phyloP scores from a whole-genome alignment of 2,329 filamentous ascomycete species.

The Phaeosphaeriaceae sp. region DNA sequence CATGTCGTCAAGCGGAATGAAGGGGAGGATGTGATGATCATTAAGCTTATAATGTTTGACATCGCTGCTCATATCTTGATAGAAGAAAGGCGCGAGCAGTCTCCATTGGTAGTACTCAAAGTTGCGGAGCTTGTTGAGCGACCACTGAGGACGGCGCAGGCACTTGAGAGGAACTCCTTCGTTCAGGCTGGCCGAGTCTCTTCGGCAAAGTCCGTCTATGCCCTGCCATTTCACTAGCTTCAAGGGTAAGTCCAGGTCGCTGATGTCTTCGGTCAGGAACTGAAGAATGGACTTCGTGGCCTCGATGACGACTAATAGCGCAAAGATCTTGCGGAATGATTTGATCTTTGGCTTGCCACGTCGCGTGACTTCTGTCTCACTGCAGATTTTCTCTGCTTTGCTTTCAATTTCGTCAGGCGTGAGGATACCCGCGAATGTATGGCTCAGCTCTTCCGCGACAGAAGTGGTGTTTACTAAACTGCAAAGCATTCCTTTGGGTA shows the following conservation, averaged over 20 bases:
- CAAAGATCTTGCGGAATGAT: constrained; percentile 20
- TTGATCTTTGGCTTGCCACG: constrained; percentile 8
- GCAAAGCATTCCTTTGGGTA: constrained; percentile 6
- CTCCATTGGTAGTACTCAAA: constrained; percentile 24
- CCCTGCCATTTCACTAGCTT: background rate
- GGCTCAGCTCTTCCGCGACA: constrained; percentile 9
- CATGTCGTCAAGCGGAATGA: background rate
- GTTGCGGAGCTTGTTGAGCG: constrained; percentile 6
- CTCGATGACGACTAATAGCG: constrained; percentile 14
- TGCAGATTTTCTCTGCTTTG: constrained; percentile 8
- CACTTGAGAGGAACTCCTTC: constrained; percentile 1
- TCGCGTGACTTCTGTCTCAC: background rate
- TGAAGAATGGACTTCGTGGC: constrained; percentile 3
- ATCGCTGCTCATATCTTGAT: background rate
- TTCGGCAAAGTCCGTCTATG: background rate
- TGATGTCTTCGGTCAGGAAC: constrained; percentile 18
- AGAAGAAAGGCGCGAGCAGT: constrained; percentile 23
- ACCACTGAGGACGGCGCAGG: constrained; percentile 7
- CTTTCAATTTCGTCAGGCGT: background rate
- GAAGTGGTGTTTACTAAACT: constrained; percentile 5
- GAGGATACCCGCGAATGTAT: background rate
- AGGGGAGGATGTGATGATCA: constrained; percentile 22
- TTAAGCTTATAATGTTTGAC: constrained; percentile 20
- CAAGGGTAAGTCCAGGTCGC: constrained; percentile 20
- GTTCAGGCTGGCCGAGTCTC: background rate